A percentile compares a stretch with the other conserved stretches of the same genome.
Conservation (phyloP, 306 rosid species). For the Ochetophila trinervis region DNA sequence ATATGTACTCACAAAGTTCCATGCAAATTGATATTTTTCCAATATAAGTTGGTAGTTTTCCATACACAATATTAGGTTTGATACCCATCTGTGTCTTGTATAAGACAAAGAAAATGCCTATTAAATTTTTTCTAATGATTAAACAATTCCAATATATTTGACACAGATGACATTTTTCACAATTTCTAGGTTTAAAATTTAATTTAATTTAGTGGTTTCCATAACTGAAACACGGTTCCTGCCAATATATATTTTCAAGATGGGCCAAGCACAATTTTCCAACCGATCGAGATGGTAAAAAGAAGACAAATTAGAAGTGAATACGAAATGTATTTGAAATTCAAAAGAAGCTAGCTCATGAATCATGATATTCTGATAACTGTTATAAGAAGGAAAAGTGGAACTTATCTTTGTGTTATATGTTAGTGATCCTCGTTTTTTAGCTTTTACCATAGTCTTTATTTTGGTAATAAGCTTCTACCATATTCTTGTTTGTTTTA, state of each 20-base stretch:
- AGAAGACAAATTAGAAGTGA: constrained; percentile 52
- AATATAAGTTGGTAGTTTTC: constrained; percentile 21
- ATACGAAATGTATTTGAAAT: constrained; percentile 17
- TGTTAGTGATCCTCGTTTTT: constrained; percentile 30
- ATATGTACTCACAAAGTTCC: constrained; percentile 24
- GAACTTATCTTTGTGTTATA: constrained; percentile 11
- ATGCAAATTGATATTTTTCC: constrained; percentile 37
- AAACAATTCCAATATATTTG: constrained; percentile 13
- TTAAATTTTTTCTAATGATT: background rate
- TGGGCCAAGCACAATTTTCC: constrained; percentile 9
- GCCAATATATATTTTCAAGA: constrained; percentile 20
- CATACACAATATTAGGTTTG: constrained; percentile 33
- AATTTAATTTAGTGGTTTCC: background rate
- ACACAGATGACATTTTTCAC: constrained; percentile 8
- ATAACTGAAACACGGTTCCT: constrained; percentile 2
- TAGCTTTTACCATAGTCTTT: constrained; percentile 8
- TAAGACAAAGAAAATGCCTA: no score
- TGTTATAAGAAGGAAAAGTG: constrained; percentile 14
- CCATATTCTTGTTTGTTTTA: constrained; percentile 24
- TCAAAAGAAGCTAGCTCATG: constrained; percentile 30
- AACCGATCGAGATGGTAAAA: constrained; percentile 17
- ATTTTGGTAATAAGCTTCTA: no score
- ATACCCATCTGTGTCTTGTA: constrained; percentile 2
- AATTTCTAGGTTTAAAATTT: background rate
- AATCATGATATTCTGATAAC: constrained; percentile 16